Conservation (phyloP, 352 stramenopile species). For the Lagenidium sp. region DNA sequence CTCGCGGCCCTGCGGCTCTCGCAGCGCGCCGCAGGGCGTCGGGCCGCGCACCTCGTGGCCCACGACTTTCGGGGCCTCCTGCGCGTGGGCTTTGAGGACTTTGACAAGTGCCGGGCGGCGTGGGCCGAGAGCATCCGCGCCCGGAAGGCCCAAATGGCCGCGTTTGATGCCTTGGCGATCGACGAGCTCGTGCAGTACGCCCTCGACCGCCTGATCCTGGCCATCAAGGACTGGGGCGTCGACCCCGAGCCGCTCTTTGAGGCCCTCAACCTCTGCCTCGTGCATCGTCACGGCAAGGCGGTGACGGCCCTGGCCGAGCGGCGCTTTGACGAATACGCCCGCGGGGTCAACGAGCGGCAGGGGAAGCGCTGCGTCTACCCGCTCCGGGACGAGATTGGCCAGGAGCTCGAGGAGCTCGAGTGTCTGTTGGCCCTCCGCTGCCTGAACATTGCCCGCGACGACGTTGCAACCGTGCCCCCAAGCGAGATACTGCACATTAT, state of each 20-base stretch:
- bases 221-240: slow-evolving; percentile 66
- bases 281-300: slow-evolving; percentile 32
- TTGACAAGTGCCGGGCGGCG: slow-evolving; percentile 34
- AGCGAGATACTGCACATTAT: slow-evolving; percentile 57
- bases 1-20: slow-evolving; percentile 27
- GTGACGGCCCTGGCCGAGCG: slow-evolving; percentile 27
- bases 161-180: slow-evolving; percentile 20
- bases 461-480: slow-evolving; percentile 25
- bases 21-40: slow-evolving; percentile 20
- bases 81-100: slow-evolving; percentile 17
- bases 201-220: slow-evolving; percentile 37
- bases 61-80: slow-evolving; percentile 32
- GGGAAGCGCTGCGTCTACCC: slow-evolving; percentile 35
- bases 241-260: slow-evolving; percentile 58
- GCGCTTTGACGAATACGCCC: slow-evolving; percentile 44
- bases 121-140: slow-evolving; percentile 32
- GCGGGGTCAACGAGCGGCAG: slow-evolving; percentile 42
- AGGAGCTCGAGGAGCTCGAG: slow-evolving; percentile 67
- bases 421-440: slow-evolving; percentile 43
- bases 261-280: slow-evolving; percentile 51
- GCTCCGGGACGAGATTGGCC: slow-evolving; percentile 53
- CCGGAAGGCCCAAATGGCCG: slow-evolving; percentile 12
- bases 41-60: slow-evolving; percentile 37
- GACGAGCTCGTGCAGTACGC: slow-evolving; percentile 39
- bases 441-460: slow-evolving; percentile 41